Evolutionary conservation across 2,329 filamentous ascomycete species (phyloP), one percentile per base, ranked within the genome.

Genomic region (Paracorniculantispora psalliotae): DNA sequence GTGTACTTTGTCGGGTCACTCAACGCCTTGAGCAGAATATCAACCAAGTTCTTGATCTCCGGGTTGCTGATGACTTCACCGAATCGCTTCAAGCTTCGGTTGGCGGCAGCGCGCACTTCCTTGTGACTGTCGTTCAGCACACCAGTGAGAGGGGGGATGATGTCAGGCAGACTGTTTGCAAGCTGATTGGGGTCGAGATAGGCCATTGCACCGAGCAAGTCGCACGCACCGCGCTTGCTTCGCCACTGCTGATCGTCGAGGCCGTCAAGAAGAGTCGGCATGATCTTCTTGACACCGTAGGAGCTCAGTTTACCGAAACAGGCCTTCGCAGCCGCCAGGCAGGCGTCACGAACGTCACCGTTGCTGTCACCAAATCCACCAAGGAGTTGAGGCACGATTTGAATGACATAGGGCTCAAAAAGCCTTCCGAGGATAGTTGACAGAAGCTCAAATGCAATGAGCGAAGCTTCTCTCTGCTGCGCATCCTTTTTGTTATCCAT

Each of bases 111-210:
- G 61, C 94, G 86, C 33, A 99, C 94, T 75, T 99, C 94, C 74
- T 99, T 99, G 77, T 99, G 94, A 68, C 91, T 97, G 77, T 99
- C 94, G 66, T 96, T 99, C 60, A 99, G 79, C 3, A 97, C 94
- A 48, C 89, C 87, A 1, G 96, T 97, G 59, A 99, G 81, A 17
- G 96, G 93, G 26, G 96, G 94, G 65, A 99, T 99, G 66, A 99
- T 99, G 59, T 96, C 92, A 2, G 94, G 94, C 67, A 99, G 78
- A 71, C 92, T 97, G 66, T 89, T 83, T 1, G 94, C 92, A 19
- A 99, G 83, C 72, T 99, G 94, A 64, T 97, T 90, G 8, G 96
- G 93, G 71, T 97, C 94, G 33, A 99, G 84, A 71, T 99, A 99
- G 5, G 94, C 96, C 94, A 99, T 99, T 63, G 94, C 94, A 71